Base-by-base conservation (phyloP, 257 asterid species). In the Solanum tacnaense region DNA sequence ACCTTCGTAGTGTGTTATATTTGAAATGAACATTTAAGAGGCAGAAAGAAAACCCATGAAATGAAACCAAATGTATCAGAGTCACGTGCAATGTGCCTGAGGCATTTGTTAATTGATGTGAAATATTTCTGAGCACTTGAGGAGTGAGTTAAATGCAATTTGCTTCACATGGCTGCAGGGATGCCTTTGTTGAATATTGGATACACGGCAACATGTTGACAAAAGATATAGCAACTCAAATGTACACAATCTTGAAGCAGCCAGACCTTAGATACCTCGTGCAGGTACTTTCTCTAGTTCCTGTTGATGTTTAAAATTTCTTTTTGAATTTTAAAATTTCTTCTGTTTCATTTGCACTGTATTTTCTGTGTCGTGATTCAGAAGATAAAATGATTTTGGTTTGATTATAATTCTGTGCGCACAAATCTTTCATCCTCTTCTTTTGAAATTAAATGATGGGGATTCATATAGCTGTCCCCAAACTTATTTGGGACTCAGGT, bases 181-280 rank as follows among this genome's bases (percentile, higher is more conserved):
- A 95, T 92, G 98, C 99, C 21, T 97, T 97, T 94, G 98, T 94
- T 21, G 93, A 97, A 87, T 95, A 91, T 91, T 97, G 99, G 99
- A 89, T 96, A 87, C 94, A 94, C 78, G 94, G 93, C 74, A 97
- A 93, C 91, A 94, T 96, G 98, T 92, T 97, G 95, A 93, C 96
- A 16, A 97, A 96, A 89, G 99, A 97, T 93, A 89, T 90, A 88
- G 95, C 96, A 89, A 88, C 95, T 11, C 99, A 97, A 89, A 88
- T 97, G 88, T 96, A 88, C 91, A 89, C 94, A 86, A 92, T 97
- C 89, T 92, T 97, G 95, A 96, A 97, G 93, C 98, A 95, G 91
- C 93, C 98, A 49, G 98, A 96, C 89, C 89, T 87, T 88, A 95
- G 75, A 90, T 91, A 93, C 91, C 92, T 97, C 89, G 88, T 89